These are phyloP conservation scores for Nitzschia sp. DNA, from an alignment of 108 stramenopile genomes.

Conservation along the genomic window DNA sequence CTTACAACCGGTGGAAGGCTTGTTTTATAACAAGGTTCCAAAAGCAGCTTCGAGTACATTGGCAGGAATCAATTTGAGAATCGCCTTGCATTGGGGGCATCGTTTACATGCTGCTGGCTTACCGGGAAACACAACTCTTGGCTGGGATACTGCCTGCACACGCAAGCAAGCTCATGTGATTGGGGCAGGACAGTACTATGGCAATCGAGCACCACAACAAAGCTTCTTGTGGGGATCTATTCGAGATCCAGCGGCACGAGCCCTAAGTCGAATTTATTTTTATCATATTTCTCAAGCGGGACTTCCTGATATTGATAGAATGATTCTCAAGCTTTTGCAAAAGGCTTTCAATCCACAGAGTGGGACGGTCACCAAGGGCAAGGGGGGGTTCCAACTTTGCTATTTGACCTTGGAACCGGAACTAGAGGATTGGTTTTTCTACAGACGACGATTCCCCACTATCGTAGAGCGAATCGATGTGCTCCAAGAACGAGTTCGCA, in stretches of 20 bases:
- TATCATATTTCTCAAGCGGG: slow-evolving; percentile 25
- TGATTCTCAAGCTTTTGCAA: background rate
- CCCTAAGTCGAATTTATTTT: slow-evolving; percentile 38
- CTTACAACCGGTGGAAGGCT: slow-evolving; percentile 4
- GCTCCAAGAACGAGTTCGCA: background rate
- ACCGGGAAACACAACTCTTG: background rate
- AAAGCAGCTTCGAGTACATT: slow-evolving; percentile 26
- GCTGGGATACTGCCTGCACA: background rate
- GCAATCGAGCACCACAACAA: background rate
- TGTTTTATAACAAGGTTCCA: slow-evolving; percentile 26
- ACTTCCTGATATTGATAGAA: slow-evolving; percentile 22
- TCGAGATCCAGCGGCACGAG: slow-evolving; percentile 35
- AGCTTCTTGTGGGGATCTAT: slow-evolving; percentile 36
- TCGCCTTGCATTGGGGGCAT: slow-evolving; percentile 18
- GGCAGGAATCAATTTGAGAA: slow-evolving; percentile 19
- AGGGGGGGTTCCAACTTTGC: background rate
- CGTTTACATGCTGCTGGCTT: background rate
- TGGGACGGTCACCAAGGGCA: background rate
- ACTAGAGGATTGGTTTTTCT: background rate
- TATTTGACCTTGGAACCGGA: slow-evolving; percentile 5
- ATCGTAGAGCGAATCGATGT: background rate
- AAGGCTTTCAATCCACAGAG: background rate
- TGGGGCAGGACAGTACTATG: slow-evolving; percentile 16
- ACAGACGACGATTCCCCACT: background rate
- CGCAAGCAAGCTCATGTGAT: slow-evolving; percentile 25